Percentiles rank a stretch among this genome's conserved stretches.
These are phyloP conservation scores for Cutaneotrichosporon sp. DNA, from an alignment of 1,284 basidiomycete genomes.

Conservation along the genomic window DNA sequence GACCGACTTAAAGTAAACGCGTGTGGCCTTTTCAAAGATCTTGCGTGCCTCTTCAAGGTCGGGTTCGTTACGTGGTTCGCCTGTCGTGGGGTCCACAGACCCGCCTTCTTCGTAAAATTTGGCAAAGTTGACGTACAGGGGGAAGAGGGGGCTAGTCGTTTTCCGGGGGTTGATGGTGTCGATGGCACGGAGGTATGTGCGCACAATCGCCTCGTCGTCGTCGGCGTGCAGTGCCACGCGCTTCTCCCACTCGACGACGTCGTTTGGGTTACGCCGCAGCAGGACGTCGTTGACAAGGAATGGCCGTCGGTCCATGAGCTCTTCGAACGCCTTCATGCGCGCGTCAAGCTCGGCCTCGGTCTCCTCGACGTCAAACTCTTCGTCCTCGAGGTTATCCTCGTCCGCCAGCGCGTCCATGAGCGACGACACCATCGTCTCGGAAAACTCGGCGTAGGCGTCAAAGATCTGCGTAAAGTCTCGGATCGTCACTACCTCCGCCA, in stretches of 20 bases:
- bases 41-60: conserved; percentile 83
- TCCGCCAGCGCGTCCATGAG: conserved; percentile 79
- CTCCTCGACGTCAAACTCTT: conserved; percentile 66
- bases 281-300: conserved; percentile 97
- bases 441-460: conserved; percentile 92
- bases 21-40: conserved; percentile 85
- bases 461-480: conserved; percentile 98
- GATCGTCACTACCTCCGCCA: conserved; percentile 80
- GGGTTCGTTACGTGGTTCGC: conserved; percentile 60
- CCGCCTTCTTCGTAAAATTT: conserved; percentile 98
- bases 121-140: conserved; percentile 90
- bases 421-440: conserved; percentile 82
- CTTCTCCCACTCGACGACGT: conserved; percentile 99
- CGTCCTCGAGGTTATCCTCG: conserved; percentile 56
- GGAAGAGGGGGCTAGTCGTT: conserved; percentile 85
- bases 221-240: conserved; percentile 88
- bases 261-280: conserved; percentile 88
- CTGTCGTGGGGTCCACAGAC: conserved; percentile 52
- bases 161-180: conserved; percentile 84
- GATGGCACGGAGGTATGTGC: conserved; percentile 85
- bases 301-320: conserved; percentile 87
- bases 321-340: conserved; percentile 90
- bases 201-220: conserved; percentile 88
- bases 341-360: conserved; percentile 80
- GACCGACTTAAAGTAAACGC: conserved; percentile 88